Evolutionary conservation across 1,284 basidiomycete genomes (phyloP).

Genomic region (Pisolithus thermaeus): DNA sequence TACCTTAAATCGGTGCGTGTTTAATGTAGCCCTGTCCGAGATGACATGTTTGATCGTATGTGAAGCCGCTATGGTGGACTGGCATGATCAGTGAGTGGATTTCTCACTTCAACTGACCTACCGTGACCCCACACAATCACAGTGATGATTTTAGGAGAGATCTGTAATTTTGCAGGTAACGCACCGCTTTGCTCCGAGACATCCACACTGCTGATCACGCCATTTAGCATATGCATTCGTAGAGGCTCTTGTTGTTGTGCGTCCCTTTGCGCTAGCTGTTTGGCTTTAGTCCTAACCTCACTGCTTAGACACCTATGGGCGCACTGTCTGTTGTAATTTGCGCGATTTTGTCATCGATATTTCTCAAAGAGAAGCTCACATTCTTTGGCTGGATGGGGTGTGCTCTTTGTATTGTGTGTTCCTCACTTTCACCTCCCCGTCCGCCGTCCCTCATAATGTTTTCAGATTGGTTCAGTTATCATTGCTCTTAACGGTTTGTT

Average conservation of each 20-base stretch:
- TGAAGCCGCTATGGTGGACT: conserved; percentile 78
- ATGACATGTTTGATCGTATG: conserved; percentile 1
- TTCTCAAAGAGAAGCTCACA: conserved; percentile 88
- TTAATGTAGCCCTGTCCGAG: conserved; percentile 6
- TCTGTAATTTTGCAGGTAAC: conserved; percentile 80
- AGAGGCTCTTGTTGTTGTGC: conserved; percentile 80
- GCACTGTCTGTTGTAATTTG: conserved; percentile 95
- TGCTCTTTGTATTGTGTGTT: conserved; percentile 73
- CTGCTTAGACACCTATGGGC: conserved; percentile 81
- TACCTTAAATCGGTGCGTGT: conserved; percentile 84
- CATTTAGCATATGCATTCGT: conserved; percentile 79
- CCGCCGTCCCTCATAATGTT: conserved; percentile 4
- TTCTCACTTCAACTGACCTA: neutral
- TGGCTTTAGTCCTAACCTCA: conserved; percentile 3
- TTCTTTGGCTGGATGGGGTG: conserved; percentile 95
- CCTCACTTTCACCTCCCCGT: neutral
- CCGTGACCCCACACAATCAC: conserved; percentile 7
- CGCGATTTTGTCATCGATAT: conserved; percentile 88
- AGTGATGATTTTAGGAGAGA: conserved; percentile 79
- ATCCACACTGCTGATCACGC: conserved; percentile 11
- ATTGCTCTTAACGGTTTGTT: conserved; percentile 69
- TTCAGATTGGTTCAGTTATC: conserved; percentile 78
- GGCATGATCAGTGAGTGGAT: conserved; percentile 67
- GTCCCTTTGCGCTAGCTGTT: conserved; percentile 27
- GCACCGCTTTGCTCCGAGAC: conserved; percentile 20